Evolutionary conservation across 257 asterid species (phyloP).

Genomic region (Petunia secreta): DNA sequence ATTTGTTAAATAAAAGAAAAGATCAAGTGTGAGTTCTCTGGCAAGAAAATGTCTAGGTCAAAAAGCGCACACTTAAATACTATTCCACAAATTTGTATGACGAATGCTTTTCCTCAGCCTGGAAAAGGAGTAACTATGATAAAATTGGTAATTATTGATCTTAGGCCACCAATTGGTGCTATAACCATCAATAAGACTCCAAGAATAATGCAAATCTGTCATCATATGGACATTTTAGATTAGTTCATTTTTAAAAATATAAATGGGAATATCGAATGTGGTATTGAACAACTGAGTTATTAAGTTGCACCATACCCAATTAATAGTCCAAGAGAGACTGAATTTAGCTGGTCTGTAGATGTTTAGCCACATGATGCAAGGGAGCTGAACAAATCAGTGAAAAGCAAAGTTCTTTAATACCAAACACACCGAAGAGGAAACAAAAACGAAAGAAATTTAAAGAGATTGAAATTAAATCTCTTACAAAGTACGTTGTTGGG

Average conservation of each 20-base stretch:
- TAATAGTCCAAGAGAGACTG: conserved; percentile 51
- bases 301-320: conserved; percentile 47
- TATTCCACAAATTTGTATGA: too few species aligned
- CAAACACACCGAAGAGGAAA: background rate
- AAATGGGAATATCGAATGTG: too few species aligned
- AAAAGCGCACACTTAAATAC: too few species aligned
- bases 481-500: conserved; percentile 25
- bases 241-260: too few species aligned
- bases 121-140: background rate
- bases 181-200: conserved; percentile 39
- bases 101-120: too few species aligned
- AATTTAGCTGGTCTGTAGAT: conserved; percentile 43
- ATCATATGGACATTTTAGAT: background rate
- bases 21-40: too few species aligned
- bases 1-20: too few species aligned
- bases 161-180: conserved; percentile 46
- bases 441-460: background rate
- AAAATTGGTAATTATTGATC: conserved; percentile 35
- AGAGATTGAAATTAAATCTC: background rate
- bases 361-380: conserved; percentile 66
- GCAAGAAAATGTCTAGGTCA: too few species aligned
- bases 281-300: background rate
- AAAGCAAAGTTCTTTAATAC: background rate
- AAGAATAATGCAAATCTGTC: conserved; percentile 37
- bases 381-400: conserved; percentile 41